A percentile compares a stretch with the other conserved stretches of the same genome.
Conservation (phyloP, 2,329 filamentous ascomycete genomes). For the Tolypocladium inflatum region DNA sequence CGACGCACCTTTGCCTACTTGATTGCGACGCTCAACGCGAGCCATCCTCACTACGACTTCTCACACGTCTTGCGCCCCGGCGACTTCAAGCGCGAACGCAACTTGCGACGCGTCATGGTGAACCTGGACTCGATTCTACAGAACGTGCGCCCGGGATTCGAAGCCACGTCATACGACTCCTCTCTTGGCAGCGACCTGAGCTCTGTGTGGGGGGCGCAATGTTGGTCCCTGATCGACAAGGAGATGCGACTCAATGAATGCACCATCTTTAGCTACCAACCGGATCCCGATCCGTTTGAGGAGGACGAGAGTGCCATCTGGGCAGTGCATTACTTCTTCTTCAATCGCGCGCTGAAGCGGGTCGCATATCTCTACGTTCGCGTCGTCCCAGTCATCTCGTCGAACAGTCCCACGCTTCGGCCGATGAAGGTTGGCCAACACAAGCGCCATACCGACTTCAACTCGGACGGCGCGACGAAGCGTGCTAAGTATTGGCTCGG, state of each 20-base stretch:
- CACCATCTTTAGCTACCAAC: slow-evolving; percentile 80
- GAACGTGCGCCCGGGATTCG: slow-evolving; percentile 64
- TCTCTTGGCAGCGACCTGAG: slow-evolving; percentile 35
- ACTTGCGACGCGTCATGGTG: slow-evolving; percentile 72
- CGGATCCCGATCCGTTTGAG: slow-evolving; percentile 82
- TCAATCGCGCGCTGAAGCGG: slow-evolving; percentile 84
- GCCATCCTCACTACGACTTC: slow-evolving; percentile 88
- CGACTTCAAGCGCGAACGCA: slow-evolving; percentile 82
- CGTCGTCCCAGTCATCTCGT: slow-evolving; percentile 69
- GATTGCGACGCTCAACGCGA: slow-evolving; percentile 93
- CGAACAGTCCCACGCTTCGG: slow-evolving; percentile 43
- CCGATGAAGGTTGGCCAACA: slow-evolving; percentile 20
- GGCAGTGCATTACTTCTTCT: slow-evolving; percentile 96
- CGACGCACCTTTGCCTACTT: slow-evolving; percentile 91
- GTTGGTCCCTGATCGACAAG: slow-evolving; percentile 88
- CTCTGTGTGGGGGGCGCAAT: slow-evolving; percentile 74
- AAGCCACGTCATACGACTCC: slow-evolving; percentile 32
- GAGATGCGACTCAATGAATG: slow-evolving; percentile 91
- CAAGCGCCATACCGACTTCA: slow-evolving; percentile 17
- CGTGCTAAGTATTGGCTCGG: slow-evolving; percentile 85
- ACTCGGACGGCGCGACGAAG: slow-evolving; percentile 43
- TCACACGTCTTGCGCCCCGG: slow-evolving; percentile 80
- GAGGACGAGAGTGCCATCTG: slow-evolving; percentile 91
- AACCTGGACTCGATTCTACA: slow-evolving; percentile 80
- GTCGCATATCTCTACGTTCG: slow-evolving; percentile 91